Conservation (phyloP, 495 filamentous ascomycete genomes). For the Apiosordaria backusii region DNA sequence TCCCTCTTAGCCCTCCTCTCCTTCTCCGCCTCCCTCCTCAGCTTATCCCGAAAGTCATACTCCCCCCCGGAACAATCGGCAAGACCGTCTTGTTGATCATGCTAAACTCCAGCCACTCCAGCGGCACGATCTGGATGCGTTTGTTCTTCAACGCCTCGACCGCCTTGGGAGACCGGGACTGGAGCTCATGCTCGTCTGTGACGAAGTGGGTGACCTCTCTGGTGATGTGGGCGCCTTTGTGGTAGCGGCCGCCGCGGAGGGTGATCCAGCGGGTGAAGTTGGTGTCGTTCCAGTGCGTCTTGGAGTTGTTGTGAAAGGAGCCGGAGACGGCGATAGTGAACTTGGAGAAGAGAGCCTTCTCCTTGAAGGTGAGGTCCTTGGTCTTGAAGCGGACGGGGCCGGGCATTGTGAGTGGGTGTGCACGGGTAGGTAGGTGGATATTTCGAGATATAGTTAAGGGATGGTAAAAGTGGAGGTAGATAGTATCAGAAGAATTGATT, state of each 20-base stretch:
- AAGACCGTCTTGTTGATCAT: slow-evolving; percentile 8
- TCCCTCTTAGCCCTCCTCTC: neutral
- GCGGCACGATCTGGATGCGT: neutral
- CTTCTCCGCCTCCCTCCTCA: slow-evolving; percentile 2
- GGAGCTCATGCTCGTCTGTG: neutral
- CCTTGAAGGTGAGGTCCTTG: slow-evolving; percentile 1
- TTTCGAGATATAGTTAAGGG: too few relatives aligned
- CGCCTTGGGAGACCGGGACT: neutral
- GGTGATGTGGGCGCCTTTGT: neutral
- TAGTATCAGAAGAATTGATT: too few relatives aligned
- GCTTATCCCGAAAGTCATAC: neutral
- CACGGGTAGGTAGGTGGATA: neutral
- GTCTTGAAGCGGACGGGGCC: neutral
- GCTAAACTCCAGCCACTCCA: slow-evolving; percentile 9
- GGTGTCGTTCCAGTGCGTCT: slow-evolving; percentile 4
- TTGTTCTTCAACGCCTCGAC: neutral
- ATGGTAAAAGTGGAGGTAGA: too few relatives aligned
- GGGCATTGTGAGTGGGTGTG: neutral
- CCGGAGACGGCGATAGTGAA: slow-evolving; percentile 4
- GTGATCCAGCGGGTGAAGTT: slow-evolving; percentile 5
- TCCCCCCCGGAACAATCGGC: neutral
- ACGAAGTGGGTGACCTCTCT: slow-evolving; percentile 4
- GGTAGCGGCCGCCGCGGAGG: slow-evolving; percentile 1
- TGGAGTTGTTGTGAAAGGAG: neutral
- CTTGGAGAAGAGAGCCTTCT: neutral